These are phyloP conservation scores for Lentinula boryana DNA, from an alignment of 768 basidiomycete species.

Conservation along the genomic window DNA sequence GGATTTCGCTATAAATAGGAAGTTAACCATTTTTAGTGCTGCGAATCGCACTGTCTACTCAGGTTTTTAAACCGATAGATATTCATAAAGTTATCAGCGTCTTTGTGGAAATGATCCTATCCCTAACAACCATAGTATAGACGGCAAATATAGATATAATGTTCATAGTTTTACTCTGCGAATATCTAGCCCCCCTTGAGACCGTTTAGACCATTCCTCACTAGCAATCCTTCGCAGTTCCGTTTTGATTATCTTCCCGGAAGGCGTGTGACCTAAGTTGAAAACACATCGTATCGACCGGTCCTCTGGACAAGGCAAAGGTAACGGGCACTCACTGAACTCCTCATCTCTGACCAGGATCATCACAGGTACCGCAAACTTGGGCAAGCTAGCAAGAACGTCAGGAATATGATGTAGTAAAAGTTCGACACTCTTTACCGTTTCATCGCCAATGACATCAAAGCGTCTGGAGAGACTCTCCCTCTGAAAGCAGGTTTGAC, in stretches of 20 bases:
- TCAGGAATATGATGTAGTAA: background rate
- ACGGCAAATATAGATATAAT: background rate
- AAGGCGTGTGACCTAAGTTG: background rate
- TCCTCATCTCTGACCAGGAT: conserved; percentile 33
- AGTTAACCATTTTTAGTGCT: no score
- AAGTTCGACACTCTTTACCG: conserved; percentile 19
- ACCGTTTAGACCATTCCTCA: conserved; percentile 1
- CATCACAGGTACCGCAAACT: conserved; percentile 46
- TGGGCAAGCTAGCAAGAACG: conserved; percentile 30
- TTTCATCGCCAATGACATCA: conserved; percentile 30
- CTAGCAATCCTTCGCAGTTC: background rate
- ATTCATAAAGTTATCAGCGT: no score
- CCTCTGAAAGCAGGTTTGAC: conserved; percentile 32
- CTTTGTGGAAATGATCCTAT: no score
- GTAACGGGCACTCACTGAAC: conserved; percentile 25
- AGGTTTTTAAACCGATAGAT: no score
- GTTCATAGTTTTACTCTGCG: background rate
- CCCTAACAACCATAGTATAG: no score
- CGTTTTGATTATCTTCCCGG: conserved; percentile 4
- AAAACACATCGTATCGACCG: background rate
- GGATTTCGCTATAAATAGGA: no score
- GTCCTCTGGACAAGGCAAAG: background rate
- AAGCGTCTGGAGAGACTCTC: conserved; percentile 33
- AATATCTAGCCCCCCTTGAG: background rate
- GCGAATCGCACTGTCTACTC: no score